Evolutionary conservation across 805 yeast genomes (phyloP).

Genomic region (Lachancea lanzarotensis): DNA sequence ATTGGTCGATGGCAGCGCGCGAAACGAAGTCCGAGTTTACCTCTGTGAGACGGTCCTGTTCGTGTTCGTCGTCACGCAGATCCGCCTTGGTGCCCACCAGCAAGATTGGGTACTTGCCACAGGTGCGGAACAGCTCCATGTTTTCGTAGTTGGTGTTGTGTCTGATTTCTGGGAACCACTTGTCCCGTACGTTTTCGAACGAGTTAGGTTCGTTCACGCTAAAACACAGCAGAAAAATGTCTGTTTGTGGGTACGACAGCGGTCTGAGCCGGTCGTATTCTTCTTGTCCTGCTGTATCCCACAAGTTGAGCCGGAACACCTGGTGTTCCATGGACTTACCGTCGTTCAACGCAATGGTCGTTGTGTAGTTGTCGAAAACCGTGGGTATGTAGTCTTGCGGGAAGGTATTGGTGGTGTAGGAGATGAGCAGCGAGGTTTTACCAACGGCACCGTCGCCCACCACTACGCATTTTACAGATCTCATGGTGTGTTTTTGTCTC

Average conservation of each 20-base stretch:
- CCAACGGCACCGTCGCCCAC: conserved; percentile 97
- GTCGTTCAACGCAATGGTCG: conserved; percentile 54
- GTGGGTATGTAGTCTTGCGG: conserved; percentile 94
- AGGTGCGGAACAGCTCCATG: conserved; percentile 14
- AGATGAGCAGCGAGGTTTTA: conserved; percentile 79
- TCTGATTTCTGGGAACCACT: conserved; percentile 81
- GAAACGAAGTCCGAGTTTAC: conserved; percentile 58
- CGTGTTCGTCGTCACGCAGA: conserved; percentile 73
- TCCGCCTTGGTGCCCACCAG: conserved; percentile 88
- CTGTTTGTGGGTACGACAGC: conserved; percentile 86
- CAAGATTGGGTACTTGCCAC: conserved; percentile 42
- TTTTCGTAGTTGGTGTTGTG: conserved; percentile 67
- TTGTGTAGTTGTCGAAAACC: conserved; percentile 86
- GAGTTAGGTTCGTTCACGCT: conserved; percentile 77
- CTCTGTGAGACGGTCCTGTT: conserved; percentile 56
- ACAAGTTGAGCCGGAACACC: conserved; percentile 75
- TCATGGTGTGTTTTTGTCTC: conserved; percentile 39
- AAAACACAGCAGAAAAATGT: conserved; percentile 79
- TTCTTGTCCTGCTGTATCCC: conserved; percentile 97
- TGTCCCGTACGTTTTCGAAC: conserved; percentile 70
- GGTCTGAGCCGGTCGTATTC: conserved; percentile 89
- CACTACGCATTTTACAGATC: conserved; percentile 85
- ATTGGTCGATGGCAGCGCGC: conserved; percentile 51
- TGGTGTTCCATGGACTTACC: conserved; percentile 51
- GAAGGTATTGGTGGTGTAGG: conserved; percentile 87